These are phyloP conservation scores for Chamaenerion angustifolium DNA, from an alignment of 345 rosid genomes.

Conservation along the genomic window DNA sequence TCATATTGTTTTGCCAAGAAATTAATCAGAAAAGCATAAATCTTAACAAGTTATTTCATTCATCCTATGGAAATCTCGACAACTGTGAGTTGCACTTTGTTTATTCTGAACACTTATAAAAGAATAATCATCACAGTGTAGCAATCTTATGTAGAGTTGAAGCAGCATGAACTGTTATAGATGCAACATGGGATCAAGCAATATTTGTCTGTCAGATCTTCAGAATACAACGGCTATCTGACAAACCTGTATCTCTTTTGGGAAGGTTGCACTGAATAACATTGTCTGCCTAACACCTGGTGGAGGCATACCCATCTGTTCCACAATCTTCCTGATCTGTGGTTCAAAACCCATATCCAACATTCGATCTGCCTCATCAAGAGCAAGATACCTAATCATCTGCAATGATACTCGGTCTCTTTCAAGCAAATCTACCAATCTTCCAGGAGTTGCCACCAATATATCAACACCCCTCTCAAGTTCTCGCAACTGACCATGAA, in stretches of 20 bases:
- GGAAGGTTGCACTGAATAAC: slow-evolving; percentile 96
- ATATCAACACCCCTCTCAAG: slow-evolving; percentile 95
- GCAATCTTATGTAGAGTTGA: no score
- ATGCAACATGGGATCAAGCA: no score
- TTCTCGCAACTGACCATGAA: slow-evolving; percentile 59
- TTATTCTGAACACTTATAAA: no score
- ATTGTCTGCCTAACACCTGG: slow-evolving; percentile 84
- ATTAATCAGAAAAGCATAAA: no score
- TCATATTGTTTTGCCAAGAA: no score
- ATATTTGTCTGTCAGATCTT: no score
- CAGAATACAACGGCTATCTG: neutral
- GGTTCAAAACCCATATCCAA: slow-evolving; percentile 99
- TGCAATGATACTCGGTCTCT: slow-evolving; percentile 88
- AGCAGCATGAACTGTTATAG: no score
- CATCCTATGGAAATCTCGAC: no score
- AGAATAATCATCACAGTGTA: no score
- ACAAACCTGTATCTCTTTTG: slow-evolving; percentile 80
- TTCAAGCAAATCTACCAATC: slow-evolving; percentile 86
- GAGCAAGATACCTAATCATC: slow-evolving; percentile 75
- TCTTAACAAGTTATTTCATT: no score
- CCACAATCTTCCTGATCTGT: slow-evolving; percentile 85
- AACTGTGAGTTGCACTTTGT: no score
- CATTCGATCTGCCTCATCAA: slow-evolving; percentile 98
- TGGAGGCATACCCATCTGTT: slow-evolving; percentile 90
- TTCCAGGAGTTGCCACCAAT: slow-evolving; percentile 96